phyloP scores from a whole-genome alignment of 495 filamentous ascomycete species.

The Haplographium delicatum region DNA sequence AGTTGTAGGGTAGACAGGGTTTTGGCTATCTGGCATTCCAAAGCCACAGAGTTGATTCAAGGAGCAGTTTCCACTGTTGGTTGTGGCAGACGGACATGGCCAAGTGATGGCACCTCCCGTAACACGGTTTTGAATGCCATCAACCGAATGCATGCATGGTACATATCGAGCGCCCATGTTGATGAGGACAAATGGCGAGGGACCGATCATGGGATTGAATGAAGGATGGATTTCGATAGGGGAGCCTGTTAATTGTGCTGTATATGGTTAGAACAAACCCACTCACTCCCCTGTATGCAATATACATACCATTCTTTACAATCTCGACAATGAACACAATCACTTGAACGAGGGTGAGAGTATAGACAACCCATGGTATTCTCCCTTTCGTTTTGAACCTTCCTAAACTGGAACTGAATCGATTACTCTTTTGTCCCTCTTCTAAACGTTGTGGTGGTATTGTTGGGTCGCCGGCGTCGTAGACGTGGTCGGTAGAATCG shows the following conservation, averaged over 20 bases:
- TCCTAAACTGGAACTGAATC: slow-evolving; percentile 35
- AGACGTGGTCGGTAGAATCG: slow-evolving; percentile 44
- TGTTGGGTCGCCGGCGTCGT: slow-evolving; percentile 32
- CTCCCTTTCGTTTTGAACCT: slow-evolving; percentile 42
- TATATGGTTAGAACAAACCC: slow-evolving; percentile 34
- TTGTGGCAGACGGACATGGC: slow-evolving; percentile 73
- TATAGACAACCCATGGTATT: slow-evolving; percentile 79
- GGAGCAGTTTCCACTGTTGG: slow-evolving; percentile 55
- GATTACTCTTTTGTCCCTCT: slow-evolving; percentile 22
- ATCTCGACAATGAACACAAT: slow-evolving; percentile 89
- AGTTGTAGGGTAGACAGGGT: slow-evolving; percentile 56
- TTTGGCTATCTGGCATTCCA: slow-evolving; percentile 19
- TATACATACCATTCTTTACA: slow-evolving; percentile 65
- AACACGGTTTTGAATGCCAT: slow-evolving; percentile 55
- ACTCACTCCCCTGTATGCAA: neutral
- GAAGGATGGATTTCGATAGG: slow-evolving; percentile 80
- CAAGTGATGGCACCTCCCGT: slow-evolving; percentile 42
- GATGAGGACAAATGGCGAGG: slow-evolving; percentile 82
- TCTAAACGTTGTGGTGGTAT: too few relatives aligned
- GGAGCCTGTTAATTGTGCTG: slow-evolving; percentile 56
- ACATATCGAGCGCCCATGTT: slow-evolving; percentile 94
- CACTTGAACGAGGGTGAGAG: slow-evolving; percentile 71
- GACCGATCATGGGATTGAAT: slow-evolving; percentile 97
- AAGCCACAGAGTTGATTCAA: slow-evolving; percentile 82
- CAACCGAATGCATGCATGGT: slow-evolving; percentile 86